These are phyloP conservation scores for Trametes punicea DNA, from an alignment of 768 basidiomycete genomes.

Conservation along the genomic window DNA sequence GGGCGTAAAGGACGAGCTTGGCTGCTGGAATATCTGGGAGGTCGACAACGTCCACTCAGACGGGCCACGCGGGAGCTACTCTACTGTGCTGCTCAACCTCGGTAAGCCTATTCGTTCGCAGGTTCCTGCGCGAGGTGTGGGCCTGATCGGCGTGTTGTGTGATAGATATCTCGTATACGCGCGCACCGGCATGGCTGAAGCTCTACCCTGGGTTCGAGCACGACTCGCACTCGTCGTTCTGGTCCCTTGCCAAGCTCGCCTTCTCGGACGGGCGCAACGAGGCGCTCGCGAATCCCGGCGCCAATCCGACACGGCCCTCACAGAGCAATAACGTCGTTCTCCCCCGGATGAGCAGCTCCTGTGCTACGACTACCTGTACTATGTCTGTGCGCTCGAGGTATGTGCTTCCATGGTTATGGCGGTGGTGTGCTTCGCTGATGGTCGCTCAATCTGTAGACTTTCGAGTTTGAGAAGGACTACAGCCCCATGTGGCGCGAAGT, in stretches of 20 bases:
- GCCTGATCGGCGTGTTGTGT: neutral
- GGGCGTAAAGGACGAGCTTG: slow-evolving; percentile 29
- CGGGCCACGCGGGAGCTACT: slow-evolving; percentile 23
- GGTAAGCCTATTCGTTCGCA: slow-evolving; percentile 19
- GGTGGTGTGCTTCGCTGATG: neutral
- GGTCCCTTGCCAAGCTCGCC: slow-evolving; percentile 30
- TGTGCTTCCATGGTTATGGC: neutral
- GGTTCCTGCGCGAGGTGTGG: no score
- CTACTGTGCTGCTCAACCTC: slow-evolving; percentile 23
- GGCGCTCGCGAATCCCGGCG: slow-evolving; percentile 16
- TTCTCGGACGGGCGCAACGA: slow-evolving; percentile 27
- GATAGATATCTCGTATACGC: slow-evolving; percentile 34
- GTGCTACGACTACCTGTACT: slow-evolving; percentile 38
- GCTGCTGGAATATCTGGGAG: slow-evolving; percentile 42
- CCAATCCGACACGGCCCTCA: slow-evolving; percentile 21
- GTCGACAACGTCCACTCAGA: slow-evolving; percentile 19
- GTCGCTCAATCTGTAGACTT: slow-evolving; percentile 21
- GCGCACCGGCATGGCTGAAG: slow-evolving; percentile 28
- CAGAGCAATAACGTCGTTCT: slow-evolving; percentile 18
- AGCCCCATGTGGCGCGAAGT: slow-evolving; percentile 35
- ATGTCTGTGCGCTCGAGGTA: slow-evolving; percentile 28
- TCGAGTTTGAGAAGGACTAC: slow-evolving; percentile 29
- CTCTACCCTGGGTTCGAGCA: slow-evolving; percentile 27
- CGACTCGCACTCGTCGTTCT: slow-evolving; percentile 30
- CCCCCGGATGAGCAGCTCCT: slow-evolving; percentile 35